phyloP scores from a whole-genome alignment of 1,139 yeast genomes.

The Yamadazyma buinensis region DNA sequence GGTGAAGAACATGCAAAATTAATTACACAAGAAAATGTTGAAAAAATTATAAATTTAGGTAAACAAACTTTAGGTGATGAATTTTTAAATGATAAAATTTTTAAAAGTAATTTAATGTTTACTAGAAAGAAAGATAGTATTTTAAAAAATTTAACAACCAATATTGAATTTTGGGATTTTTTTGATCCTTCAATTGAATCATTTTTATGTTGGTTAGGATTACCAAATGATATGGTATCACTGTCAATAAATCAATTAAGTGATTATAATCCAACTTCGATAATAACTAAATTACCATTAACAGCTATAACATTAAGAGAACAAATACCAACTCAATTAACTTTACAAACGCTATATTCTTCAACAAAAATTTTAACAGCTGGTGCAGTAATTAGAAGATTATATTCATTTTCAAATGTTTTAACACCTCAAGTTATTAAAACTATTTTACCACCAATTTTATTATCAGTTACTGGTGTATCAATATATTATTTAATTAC shows the following conservation, averaged over 20 bases:
- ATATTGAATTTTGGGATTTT: conserved; percentile 64
- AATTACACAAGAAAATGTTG: conserved; percentile 57
- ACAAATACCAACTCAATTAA: conserved; percentile 36
- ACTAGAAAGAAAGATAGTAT: conserved; percentile 65
- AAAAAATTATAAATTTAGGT: conserved; percentile 63
- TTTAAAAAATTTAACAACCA: conserved; percentile 55
- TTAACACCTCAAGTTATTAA: conserved; percentile 29
- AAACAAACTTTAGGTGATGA: conserved; percentile 55
- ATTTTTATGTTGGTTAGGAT: conserved; percentile 42
- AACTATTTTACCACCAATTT: conserved; percentile 42
- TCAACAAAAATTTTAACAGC: conserved; percentile 43
- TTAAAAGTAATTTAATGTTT: conserved; percentile 82
- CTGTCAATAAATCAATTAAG: conserved; percentile 27
- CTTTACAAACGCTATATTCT: conserved; percentile 41
- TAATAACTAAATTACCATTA: conserved; percentile 31
- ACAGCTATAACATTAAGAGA: conserved; percentile 30
- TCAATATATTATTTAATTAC: conserved; percentile 63
- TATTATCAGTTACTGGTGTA: conserved; percentile 51
- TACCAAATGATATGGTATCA: conserved; percentile 31
- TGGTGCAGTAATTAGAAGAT: conserved; percentile 36
- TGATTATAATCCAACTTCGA: conserved; percentile 31
- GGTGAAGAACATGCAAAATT: conserved; percentile 70
- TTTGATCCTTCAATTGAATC: conserved; percentile 72
- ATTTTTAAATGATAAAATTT: conserved; percentile 58
- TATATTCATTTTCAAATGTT: conserved; percentile 25